Evolutionary conservation across 2,329 filamentous ascomycete species (phyloP).

Genomic region (Lachnellula suecica): DNA sequence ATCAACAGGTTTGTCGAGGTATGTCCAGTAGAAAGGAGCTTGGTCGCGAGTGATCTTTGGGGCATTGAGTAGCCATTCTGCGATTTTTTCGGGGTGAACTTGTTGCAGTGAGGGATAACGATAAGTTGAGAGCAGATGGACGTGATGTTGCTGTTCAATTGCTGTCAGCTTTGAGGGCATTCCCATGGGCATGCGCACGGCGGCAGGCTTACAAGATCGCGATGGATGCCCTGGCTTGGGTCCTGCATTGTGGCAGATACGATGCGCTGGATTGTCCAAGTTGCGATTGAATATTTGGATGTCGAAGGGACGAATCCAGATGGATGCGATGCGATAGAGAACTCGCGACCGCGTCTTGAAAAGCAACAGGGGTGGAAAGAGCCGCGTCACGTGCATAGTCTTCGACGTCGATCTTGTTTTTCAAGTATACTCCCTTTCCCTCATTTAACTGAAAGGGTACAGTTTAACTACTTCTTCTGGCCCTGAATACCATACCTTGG

Average conservation of each 20-base stretch:
- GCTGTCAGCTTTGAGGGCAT: constrained; percentile 12
- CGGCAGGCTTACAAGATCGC: constrained; percentile 40
- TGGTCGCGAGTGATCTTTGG: constrained; percentile 82
- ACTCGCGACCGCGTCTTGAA: not conserved
- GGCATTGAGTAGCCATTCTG: constrained; percentile 79
- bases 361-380: no score
- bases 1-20: constrained; percentile 78
- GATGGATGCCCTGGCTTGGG: constrained; percentile 43
- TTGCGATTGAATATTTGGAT: no score
- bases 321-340: not conserved
- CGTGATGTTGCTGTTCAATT: constrained; percentile 50
- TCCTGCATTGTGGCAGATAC: constrained; percentile 40
- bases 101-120: constrained; percentile 73
- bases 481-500: no score
- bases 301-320: no score
- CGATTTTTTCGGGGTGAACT: constrained; percentile 73
- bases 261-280: no score
- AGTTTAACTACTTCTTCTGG: no score
- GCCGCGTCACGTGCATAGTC: no score
- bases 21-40: constrained; percentile 90
- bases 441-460: no score
- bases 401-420: no score
- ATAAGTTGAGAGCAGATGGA: constrained; percentile 84
- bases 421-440: no score
- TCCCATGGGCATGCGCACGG: no score